phyloP scores from a whole-genome alignment of 2,329 filamentous ascomycete genomes.

The Monosporascus sp. region DNA sequence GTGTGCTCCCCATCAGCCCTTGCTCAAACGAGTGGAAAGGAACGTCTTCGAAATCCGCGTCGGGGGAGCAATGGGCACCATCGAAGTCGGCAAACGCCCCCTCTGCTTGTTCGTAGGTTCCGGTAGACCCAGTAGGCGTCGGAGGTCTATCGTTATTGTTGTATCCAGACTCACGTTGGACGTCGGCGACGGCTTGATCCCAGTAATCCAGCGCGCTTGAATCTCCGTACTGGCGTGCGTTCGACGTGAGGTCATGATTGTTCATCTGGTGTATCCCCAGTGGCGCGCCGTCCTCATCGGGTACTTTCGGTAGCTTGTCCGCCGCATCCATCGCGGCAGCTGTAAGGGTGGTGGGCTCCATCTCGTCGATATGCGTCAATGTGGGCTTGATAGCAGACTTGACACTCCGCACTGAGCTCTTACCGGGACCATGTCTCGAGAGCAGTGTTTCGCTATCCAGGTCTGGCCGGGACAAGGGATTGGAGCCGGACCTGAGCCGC shows the following conservation, averaged over 20 bases:
- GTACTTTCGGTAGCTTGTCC: constrained; percentile 35
- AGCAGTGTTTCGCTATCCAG: constrained; percentile 33
- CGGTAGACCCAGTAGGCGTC: constrained; percentile 48
- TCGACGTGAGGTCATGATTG: constrained; percentile 22
- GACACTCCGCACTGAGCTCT: constrained; percentile 46
- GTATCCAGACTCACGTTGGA: constrained; percentile 13
- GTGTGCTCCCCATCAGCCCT: constrained; percentile 10
- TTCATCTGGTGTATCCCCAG: constrained; percentile 17
- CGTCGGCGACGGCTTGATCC: constrained; percentile 20
- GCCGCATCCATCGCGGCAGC: constrained; percentile 49
- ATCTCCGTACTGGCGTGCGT: constrained; percentile 19
- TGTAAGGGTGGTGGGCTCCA: constrained; percentile 47
- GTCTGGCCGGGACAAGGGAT: constrained; percentile 38
- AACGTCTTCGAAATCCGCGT: constrained; percentile 29
- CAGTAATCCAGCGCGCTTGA: constrained; percentile 23
- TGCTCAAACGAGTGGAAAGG: constrained; percentile 20
- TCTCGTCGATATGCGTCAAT: constrained; percentile 53
- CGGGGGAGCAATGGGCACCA: constrained; percentile 67
- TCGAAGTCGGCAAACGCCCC: constrained; percentile 76
- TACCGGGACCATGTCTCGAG: constrained; percentile 50
- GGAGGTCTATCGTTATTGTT: constrained; percentile 35
- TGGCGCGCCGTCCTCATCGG: constrained; percentile 30
- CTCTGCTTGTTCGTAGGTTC: constrained; percentile 61
- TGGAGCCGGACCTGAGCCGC: constrained; percentile 51
- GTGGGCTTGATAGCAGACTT: constrained; percentile 43